Base-by-base conservation (phyloP, 2,329 filamentous ascomycete species). In the Clonostachys sp. region DNA sequence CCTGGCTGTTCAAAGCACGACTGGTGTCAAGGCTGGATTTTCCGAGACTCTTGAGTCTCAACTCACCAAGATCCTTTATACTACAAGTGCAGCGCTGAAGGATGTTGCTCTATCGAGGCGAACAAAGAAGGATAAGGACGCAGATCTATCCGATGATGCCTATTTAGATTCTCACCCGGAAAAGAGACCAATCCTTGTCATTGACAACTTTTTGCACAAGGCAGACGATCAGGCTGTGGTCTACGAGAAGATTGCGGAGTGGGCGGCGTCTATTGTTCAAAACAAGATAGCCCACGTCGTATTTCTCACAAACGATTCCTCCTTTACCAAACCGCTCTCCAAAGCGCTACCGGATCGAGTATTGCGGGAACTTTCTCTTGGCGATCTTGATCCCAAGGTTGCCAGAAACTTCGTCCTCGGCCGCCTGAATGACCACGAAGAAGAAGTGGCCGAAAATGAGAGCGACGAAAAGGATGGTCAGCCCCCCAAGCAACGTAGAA, bases 271-370 rank as follows among this genome's bases (percentile, higher is more conserved):
- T 2, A 71, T 96, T 30, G 91, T 94, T 0, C 89, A 89, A 42
- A 85, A 86, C 45, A 96, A 96, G 54, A 78, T 95, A 41, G 92
- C 92, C 1, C 94, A 97, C 64, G 91, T 97, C 48, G 85, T 99
- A 48, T 96, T 97, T 73, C 74, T 99, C 36, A 96, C 92, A 0
- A 90, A 87, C 48, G 92, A 97, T 53, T 81, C 90, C 1, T 89
- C 90, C 0, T 96, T 90, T 66, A 86, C 87, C 44, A 97, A 97
- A 64, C 86, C 89, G 0, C 73, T 97, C 3, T 84, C 87, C 50
- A 94, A 90, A 61, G 88, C 90, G 1, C 76, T 99, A 17, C 94
- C 94, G 0, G 92, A 96, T 59, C 83, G 94, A 24, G 87, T 96
- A 12, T 95, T 97, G 74, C 84, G 89, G 47, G 86, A 90, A 45